Percentiles rank a stretch among this genome's conserved stretches.
phyloP scores from a whole-genome alignment of 495 filamentous ascomycete genomes.

The Ascobolus immersus region DNA sequence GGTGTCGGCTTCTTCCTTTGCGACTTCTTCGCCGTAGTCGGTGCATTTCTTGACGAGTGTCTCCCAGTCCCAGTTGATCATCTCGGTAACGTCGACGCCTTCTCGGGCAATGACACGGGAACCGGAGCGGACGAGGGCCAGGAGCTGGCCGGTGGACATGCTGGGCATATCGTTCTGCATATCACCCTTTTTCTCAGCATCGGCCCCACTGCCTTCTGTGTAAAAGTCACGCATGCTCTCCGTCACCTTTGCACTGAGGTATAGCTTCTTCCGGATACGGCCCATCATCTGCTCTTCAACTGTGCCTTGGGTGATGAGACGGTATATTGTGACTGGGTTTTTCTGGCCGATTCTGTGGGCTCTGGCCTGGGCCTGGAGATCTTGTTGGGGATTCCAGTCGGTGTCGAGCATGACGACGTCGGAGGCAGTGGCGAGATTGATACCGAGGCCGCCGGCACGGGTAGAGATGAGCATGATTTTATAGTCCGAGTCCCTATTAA shows the following conservation, averaged over 20 bases:
- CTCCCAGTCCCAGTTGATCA: conserved; percentile 32
- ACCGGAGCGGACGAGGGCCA: conserved; percentile 31
- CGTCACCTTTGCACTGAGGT: conserved; percentile 35
- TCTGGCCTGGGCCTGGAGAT: conserved; percentile 31
- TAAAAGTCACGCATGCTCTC: conserved; percentile 32
- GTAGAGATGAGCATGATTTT: conserved; percentile 40
- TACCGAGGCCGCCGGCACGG: conserved; percentile 35
- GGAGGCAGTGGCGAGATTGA: conserved; percentile 34
- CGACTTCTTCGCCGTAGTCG: conserved; percentile 24
- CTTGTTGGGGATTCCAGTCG: conserved; percentile 38
- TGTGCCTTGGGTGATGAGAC: conserved; percentile 32
- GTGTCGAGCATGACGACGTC: conserved; percentile 39
- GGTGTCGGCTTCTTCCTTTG: conserved; percentile 15
- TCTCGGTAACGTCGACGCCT: conserved; percentile 29
- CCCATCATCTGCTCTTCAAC: conserved; percentile 40
- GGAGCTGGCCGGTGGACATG: conserved; percentile 26
- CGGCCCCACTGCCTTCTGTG: conserved; percentile 9
- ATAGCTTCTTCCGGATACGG: conserved; percentile 39
- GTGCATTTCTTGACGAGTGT: conserved; percentile 32
- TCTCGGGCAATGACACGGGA: conserved; percentile 28
- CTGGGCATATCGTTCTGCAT: conserved; percentile 25
- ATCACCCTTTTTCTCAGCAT: conserved; percentile 13
- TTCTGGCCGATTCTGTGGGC: conserved; percentile 36
- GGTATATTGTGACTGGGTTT: conserved; percentile 31
- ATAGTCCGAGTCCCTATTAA: conserved; percentile 26